Conservation (phyloP, 2,329 filamentous ascomycete genomes). For the Fusarium bactridioides region DNA sequence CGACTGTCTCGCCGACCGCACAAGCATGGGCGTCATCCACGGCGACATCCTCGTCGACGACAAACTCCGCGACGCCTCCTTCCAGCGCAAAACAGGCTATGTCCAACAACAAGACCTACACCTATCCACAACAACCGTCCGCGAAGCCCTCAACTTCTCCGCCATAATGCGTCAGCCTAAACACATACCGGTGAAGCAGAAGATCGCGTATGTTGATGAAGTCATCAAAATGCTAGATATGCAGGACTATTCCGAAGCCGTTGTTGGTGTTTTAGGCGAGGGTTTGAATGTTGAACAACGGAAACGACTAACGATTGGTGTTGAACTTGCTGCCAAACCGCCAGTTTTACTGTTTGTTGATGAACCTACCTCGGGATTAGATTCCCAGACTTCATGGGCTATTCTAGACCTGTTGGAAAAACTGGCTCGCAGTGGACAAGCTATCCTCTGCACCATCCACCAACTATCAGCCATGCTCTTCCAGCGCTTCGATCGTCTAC, state of each 20-base stretch:
- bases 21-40: constrained; percentile 83
- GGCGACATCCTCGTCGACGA: constrained; percentile 76
- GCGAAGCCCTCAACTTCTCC: constrained; percentile 83
- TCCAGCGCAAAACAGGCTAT: constrained; percentile 88
- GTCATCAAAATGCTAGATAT: constrained; percentile 71
- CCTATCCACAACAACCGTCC: constrained; percentile 79
- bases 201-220: constrained; percentile 82
- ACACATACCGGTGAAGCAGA: constrained; percentile 71
- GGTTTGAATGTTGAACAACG: constrained; percentile 67
- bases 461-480: constrained; percentile 59
- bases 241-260: constrained; percentile 68
- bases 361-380: constrained; percentile 66
- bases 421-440: constrained; percentile 59
- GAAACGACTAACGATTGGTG: constrained; percentile 65
- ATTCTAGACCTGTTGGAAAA: constrained; percentile 67
- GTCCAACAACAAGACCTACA: constrained; percentile 91
- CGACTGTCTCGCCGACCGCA: constrained; percentile 81
- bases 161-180: constrained; percentile 83
- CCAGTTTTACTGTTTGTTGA: constrained; percentile 66
- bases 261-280: constrained; percentile 66
- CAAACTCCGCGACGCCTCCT: constrained; percentile 73
- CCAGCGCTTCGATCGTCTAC: constrained; percentile 62
- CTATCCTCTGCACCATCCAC: constrained; percentile 61
- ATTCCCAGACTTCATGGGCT: constrained; percentile 66
- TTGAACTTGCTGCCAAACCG: constrained; percentile 61